phyloP scores from a whole-genome alignment of 805 yeast species.

The Lipomyces spencermartinsiae region DNA sequence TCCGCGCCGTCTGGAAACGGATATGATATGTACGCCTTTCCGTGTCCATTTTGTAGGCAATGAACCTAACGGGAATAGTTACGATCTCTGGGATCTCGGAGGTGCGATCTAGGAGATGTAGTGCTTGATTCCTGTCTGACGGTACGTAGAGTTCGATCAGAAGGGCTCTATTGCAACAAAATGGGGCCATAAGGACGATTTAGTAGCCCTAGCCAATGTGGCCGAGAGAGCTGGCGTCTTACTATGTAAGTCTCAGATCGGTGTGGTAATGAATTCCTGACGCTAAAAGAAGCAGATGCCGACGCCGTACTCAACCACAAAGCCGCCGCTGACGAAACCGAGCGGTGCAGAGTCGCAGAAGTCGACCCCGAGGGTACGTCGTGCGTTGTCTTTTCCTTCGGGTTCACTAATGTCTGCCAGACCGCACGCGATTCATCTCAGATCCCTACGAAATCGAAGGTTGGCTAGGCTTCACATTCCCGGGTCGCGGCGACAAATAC shows the following conservation, averaged over 20 bases:
- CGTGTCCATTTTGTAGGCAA: background rate
- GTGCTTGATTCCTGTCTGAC: background rate
- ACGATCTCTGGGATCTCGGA: constrained; percentile 38
- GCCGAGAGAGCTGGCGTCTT: constrained; percentile 19
- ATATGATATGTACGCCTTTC: constrained; percentile 24
- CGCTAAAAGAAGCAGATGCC: background rate
- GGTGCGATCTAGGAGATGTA: background rate
- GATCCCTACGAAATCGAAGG: constrained; percentile 36
- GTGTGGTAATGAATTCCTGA: background rate
- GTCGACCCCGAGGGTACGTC: constrained; percentile 29
- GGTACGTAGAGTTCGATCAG: constrained; percentile 30
- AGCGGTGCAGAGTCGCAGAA: constrained; percentile 29
- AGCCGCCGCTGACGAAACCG: constrained; percentile 35
- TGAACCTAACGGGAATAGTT: constrained; percentile 8
- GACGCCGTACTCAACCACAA: constrained; percentile 38
- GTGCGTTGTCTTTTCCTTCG: background rate
- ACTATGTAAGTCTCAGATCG: constrained; percentile 11
- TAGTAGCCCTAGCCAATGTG: constrained; percentile 17
- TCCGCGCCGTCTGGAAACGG: constrained; percentile 36
- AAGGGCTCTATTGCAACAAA: constrained; percentile 33
- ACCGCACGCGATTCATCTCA: constrained; percentile 28
- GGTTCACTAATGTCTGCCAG: background rate
- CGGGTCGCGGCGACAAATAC: constrained; percentile 37
- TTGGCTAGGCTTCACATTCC: constrained; percentile 36
- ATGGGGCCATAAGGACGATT: constrained; percentile 35